These are phyloP conservation scores for Tulasnella sp. DNA, from an alignment of 768 basidiomycete species.

Conservation along the genomic window DNA sequence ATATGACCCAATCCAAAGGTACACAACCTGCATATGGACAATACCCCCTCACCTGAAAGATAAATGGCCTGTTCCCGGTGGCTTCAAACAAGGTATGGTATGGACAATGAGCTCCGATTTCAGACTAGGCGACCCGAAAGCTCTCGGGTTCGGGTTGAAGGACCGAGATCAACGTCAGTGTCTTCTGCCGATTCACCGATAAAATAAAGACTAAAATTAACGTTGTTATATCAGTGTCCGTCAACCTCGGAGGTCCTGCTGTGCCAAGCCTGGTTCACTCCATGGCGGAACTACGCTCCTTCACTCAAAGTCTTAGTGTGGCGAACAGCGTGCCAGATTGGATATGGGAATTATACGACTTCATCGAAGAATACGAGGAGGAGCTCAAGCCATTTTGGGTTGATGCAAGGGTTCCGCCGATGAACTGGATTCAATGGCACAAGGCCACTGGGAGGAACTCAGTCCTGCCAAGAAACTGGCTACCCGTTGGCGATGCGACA, in stretches of 20 bases:
- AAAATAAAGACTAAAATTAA: neutral
- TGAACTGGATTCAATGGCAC: conserved; percentile 17
- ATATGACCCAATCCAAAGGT: conserved; percentile 17
- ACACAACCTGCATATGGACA: neutral
- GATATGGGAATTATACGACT: conserved; percentile 5
- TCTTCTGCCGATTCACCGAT: no score
- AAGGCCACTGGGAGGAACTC: neutral
- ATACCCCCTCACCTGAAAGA: conserved; percentile 6
- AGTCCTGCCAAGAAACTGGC: conserved; percentile 18
- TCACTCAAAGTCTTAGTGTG: neutral
- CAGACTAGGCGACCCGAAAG: neutral
- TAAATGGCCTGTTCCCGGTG: neutral
- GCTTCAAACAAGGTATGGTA: neutral
- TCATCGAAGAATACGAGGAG: conserved; percentile 18
- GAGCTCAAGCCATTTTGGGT: conserved; percentile 13
- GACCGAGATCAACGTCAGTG: neutral
- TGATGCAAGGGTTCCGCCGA: neutral
- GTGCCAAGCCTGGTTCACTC: neutral
- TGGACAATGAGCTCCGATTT: neutral
- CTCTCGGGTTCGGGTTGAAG: neutral
- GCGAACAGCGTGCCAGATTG: neutral
- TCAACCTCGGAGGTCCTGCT: neutral
- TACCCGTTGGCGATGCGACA: conserved; percentile 8
- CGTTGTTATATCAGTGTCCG: neutral
- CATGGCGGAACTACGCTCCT: neutral